Conservation (phyloP, 768 basidiomycete genomes). For the Phlegmacium glaucopus region DNA sequence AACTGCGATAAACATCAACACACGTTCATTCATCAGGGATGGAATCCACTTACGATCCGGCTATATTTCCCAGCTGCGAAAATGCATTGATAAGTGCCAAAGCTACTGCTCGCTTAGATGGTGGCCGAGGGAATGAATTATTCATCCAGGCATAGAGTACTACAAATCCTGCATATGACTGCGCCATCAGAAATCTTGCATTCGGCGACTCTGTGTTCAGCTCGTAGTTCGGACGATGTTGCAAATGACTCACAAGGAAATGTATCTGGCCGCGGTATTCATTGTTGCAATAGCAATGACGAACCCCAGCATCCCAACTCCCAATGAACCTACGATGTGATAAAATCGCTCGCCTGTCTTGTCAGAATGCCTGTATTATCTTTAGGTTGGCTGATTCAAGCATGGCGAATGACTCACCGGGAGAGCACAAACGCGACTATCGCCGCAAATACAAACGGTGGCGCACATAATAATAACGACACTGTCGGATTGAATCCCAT, state of each 20-base stretch:
- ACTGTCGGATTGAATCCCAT: conserved; percentile 66
- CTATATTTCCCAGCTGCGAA: conserved; percentile 80
- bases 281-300: conserved; percentile 68
- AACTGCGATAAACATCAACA: conserved; percentile 31
- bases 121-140: conserved; percentile 63
- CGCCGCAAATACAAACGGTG: conserved; percentile 69
- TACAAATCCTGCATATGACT: conserved; percentile 69
- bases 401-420: conserved; percentile 31
- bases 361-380: conserved; percentile 66
- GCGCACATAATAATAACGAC: conserved; percentile 73
- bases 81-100: conserved; percentile 80
- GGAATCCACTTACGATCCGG: conserved; percentile 63
- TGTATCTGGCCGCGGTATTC: conserved; percentile 67
- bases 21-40: neutral
- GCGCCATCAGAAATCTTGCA: conserved; percentile 69
- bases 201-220: neutral
- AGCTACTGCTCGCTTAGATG: conserved; percentile 80
- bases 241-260: conserved; percentile 46
- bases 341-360: conserved; percentile 67
- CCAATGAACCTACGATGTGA: conserved; percentile 58
- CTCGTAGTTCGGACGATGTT: conserved; percentile 23
- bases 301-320: conserved; percentile 68
- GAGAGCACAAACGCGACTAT: conserved; percentile 50
- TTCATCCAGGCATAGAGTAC: conserved; percentile 52
- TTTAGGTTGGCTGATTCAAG: conserved; percentile 2